Evolutionary conservation across 192 early-diverging fungal species (phyloP).

Genomic region (Allomyces macrogynus): DNA sequence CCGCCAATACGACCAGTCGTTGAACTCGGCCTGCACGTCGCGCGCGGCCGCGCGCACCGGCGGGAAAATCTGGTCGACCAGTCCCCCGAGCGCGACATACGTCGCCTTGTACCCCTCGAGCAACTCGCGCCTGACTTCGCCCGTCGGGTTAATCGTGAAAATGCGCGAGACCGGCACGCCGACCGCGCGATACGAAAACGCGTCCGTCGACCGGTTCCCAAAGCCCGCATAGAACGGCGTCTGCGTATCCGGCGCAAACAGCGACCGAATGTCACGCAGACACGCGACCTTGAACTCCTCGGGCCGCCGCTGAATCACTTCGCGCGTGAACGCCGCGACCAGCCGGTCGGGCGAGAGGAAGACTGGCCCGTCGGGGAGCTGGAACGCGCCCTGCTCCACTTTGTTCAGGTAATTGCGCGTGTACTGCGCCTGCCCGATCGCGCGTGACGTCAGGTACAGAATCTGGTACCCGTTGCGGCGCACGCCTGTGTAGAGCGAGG

Average conservation of each 20-base stretch:
- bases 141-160: slow-evolving; percentile 84
- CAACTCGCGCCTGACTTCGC: slow-evolving; percentile 79
- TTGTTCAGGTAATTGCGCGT: slow-evolving; percentile 81
- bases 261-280: slow-evolving; percentile 66
- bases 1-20: slow-evolving; percentile 74
- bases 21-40: slow-evolving; percentile 44
- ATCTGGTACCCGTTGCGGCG: slow-evolving; percentile 84
- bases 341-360: slow-evolving; percentile 90
- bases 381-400: slow-evolving; percentile 69
- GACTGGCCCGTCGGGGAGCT: slow-evolving; percentile 81
- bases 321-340: slow-evolving; percentile 77
- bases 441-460: slow-evolving; percentile 80
- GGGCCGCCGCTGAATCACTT: slow-evolving; percentile 84
- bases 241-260: slow-evolving; percentile 46
- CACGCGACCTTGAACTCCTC: slow-evolving; percentile 96
- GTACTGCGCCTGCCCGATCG: slow-evolving; percentile 82
- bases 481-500: slow-evolving; percentile 89
- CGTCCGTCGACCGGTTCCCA: slow-evolving; percentile 89
- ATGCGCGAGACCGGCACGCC: slow-evolving; percentile 82
- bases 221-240: slow-evolving; percentile 92
- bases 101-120: slow-evolving; percentile 64
- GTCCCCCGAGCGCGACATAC: slow-evolving; percentile 71
- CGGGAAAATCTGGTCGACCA: slow-evolving; percentile 92
- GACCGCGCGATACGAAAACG: slow-evolving; percentile 82
- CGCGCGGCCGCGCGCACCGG: slow-evolving; percentile 14